A percentile compares a stretch with the other conserved stretches of the same genome.
Evolutionary conservation across 352 stramenopile species (phyloP).

Genomic region (Peronosclerospora sorghi): DNA sequence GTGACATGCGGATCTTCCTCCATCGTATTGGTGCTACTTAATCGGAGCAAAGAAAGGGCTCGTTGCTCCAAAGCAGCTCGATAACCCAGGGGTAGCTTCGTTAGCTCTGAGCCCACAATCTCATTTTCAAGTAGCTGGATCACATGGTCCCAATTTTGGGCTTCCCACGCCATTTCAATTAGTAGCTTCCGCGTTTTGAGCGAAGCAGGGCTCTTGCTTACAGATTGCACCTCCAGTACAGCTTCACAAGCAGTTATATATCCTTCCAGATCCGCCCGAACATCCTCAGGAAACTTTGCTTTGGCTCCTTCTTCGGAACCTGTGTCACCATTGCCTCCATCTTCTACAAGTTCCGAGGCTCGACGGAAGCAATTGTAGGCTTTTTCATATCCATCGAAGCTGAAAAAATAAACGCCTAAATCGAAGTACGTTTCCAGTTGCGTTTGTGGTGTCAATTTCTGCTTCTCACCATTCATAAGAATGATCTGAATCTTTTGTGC

Average conservation of each 20-base stretch:
- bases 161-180: slow-evolving; percentile 38
- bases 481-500: slow-evolving; percentile 47
- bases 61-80: slow-evolving; percentile 35
- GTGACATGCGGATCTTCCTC: slow-evolving; percentile 18
- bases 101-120: slow-evolving; percentile 27
- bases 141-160: slow-evolving; percentile 37
- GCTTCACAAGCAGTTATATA: slow-evolving; percentile 63
- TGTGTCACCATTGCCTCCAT: slow-evolving; percentile 13
- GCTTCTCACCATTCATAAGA: slow-evolving; percentile 35
- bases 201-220: slow-evolving; percentile 20
- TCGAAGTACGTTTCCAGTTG: slow-evolving; percentile 61
- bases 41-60: slow-evolving; percentile 31
- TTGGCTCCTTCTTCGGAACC: slow-evolving; percentile 8
- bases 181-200: slow-evolving; percentile 27
- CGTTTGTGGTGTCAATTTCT: slow-evolving; percentile 25
- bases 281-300: slow-evolving; percentile 9
- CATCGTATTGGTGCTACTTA: slow-evolving; percentile 14
- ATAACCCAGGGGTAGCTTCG: slow-evolving; percentile 22
- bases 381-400: slow-evolving; percentile 61
- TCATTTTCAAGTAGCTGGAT: slow-evolving; percentile 36
- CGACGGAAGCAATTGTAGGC: slow-evolving; percentile 66
- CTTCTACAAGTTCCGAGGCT: slow-evolving; percentile 41
- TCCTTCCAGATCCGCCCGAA: slow-evolving; percentile 40
- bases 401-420: slow-evolving; percentile 67
- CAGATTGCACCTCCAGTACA: slow-evolving; percentile 39